Percentiles rank a stretch among this genome's conserved stretches.
phyloP scores from a whole-genome alignment of 1,284 basidiomycete species.

The Rugosomyces carneus region DNA sequence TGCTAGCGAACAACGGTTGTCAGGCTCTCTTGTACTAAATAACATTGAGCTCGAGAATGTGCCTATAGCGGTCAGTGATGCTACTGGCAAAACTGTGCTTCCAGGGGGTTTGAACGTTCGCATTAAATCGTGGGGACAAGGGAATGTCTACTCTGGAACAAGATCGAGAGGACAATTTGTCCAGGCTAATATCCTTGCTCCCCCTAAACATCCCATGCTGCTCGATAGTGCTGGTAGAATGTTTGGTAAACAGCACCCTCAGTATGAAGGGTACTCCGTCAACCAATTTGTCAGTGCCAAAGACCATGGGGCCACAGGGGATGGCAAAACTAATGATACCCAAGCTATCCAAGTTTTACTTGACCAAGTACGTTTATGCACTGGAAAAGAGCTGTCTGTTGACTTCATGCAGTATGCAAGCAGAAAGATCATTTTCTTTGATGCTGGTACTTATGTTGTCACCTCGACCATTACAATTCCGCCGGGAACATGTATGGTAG shows the following conservation, averaged over 20 bases:
- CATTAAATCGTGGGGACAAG: slow-evolving; percentile 68
- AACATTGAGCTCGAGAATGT: slow-evolving; percentile 52
- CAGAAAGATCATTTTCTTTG: slow-evolving; percentile 74
- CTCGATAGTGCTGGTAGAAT: slow-evolving; percentile 55
- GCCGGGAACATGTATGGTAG: slow-evolving; percentile 62
- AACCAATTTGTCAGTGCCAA: slow-evolving; percentile 68
- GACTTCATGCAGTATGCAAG: slow-evolving; percentile 37
- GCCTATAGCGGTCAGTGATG: slow-evolving; percentile 41
- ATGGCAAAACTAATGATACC: slow-evolving; percentile 74
- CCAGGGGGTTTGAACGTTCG: slow-evolving; percentile 34
- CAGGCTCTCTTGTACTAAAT: slow-evolving; percentile 54
- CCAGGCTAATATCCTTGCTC: slow-evolving; percentile 43
- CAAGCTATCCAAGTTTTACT: slow-evolving; percentile 57
- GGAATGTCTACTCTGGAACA: slow-evolving; percentile 56
- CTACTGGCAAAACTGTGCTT: slow-evolving; percentile 16
- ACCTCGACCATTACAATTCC: slow-evolving; percentile 68
- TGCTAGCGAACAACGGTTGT: slow-evolving; percentile 31
- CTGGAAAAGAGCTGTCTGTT: background rate
- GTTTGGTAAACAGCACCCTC: slow-evolving; percentile 62
- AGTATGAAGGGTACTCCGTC: slow-evolving; percentile 56
- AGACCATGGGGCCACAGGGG: slow-evolving; percentile 63
- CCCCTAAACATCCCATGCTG: slow-evolving; percentile 49
- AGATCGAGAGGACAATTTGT: slow-evolving; percentile 37
- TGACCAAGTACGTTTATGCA: slow-evolving; percentile 36
- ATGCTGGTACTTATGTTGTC: slow-evolving; percentile 71